These are phyloP conservation scores for Candida broadrunensis DNA, from an alignment of 805 yeast species.

Conservation along the genomic window DNA sequence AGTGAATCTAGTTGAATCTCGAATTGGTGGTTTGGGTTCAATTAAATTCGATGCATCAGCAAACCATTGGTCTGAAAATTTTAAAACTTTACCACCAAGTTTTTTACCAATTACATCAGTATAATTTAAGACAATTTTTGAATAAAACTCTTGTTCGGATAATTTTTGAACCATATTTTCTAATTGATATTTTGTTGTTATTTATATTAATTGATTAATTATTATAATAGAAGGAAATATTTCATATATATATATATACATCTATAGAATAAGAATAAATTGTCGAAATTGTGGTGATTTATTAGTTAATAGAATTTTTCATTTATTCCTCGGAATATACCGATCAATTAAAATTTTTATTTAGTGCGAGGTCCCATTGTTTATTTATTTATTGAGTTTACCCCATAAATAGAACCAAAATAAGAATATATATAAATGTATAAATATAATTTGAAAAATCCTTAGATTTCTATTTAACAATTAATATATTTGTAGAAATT, in stretches of 20 bases:
- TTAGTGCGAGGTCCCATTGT: no score
- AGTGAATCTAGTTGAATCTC: conserved; percentile 77
- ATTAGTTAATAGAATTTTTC: not conserved
- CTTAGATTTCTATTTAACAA: no score
- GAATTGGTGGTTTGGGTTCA: conserved; percentile 74
- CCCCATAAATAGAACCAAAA: no score
- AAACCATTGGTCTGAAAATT: conserved; percentile 88
- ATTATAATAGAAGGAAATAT: no score
- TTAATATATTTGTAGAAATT: no score
- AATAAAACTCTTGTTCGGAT: conserved; percentile 39
- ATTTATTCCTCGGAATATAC: no score
- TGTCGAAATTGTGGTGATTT: not conserved
- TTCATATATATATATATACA: no score
- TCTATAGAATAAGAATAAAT: no score
- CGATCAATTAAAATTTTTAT: no score
- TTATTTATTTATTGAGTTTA: no score
- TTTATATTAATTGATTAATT: not conserved
- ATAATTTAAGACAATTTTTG: conserved; percentile 47
- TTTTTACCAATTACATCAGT: conserved; percentile 83
- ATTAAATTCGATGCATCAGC: conserved; percentile 88
- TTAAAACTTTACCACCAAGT: conserved; percentile 72
- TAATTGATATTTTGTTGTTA: not conserved
- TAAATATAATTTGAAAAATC: no score
- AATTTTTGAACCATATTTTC: conserved; percentile 13
- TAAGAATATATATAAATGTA: no score